phyloP scores from a whole-genome alignment of 2,329 filamentous ascomycete species.

The Aulographum hederae region DNA sequence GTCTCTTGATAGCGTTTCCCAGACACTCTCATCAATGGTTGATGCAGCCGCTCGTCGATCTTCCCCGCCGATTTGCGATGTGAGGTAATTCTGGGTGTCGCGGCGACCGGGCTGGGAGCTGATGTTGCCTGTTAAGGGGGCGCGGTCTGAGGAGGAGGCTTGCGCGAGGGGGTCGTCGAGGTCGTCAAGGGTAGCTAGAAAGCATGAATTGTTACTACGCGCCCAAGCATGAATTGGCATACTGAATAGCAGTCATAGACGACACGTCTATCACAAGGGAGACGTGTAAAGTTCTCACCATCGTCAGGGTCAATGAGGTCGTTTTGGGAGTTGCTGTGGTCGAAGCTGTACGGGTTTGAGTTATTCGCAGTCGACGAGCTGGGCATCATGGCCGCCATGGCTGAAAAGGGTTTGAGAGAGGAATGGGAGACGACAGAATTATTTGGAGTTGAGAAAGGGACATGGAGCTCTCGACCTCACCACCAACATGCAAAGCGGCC shows the following conservation, averaged over 20 bases:
- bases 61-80: constrained; percentile 77
- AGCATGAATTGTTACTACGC: constrained; percentile 1
- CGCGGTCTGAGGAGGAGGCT: constrained; percentile 44
- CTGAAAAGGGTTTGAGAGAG: too few species aligned
- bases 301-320: constrained; percentile 35
- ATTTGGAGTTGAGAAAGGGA: too few species aligned
- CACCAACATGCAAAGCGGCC: too few species aligned
- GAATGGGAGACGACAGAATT: too few species aligned
- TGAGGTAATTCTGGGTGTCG: constrained; percentile 62
- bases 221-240: background rate
- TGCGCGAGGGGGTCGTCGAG: constrained; percentile 67
- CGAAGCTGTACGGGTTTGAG: constrained; percentile 21
- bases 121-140: constrained; percentile 74
- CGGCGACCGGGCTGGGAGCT: constrained; percentile 33
- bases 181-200: constrained; percentile 65
- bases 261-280: background rate
- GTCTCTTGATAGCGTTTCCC: constrained; percentile 90
- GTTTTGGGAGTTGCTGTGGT: constrained; percentile 26
- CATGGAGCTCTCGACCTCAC: too few species aligned
- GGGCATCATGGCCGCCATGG: constrained; percentile 28
- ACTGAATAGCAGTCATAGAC: too few species aligned
- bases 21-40: constrained; percentile 93
- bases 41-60: constrained; percentile 78
- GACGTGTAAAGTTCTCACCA: constrained; percentile 15
- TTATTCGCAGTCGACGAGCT: constrained; percentile 15